phyloP scores from a whole-genome alignment of 2,329 filamentous ascomycete species.

The Aureobasidium melanogenum region DNA sequence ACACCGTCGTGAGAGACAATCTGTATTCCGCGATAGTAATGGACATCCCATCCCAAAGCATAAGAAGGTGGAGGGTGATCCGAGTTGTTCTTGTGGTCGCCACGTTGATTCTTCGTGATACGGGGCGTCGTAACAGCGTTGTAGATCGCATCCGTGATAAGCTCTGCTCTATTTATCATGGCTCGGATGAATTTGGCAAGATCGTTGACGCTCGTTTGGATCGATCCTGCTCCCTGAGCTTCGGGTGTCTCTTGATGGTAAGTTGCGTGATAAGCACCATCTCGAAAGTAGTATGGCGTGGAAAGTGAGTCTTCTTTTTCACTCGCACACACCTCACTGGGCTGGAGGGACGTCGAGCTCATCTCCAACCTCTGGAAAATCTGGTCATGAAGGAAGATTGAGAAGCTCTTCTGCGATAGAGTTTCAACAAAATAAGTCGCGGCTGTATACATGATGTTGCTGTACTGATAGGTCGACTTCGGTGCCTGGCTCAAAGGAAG shows the following conservation, averaged over 20 bases:
- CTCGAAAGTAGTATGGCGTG: slow-evolving; percentile 35
- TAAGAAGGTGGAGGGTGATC: neutral
- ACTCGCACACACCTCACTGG: slow-evolving; percentile 15
- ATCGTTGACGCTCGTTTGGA: slow-evolving; percentile 29
- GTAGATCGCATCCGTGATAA: slow-evolving; percentile 18
- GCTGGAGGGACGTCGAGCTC: slow-evolving; percentile 33
- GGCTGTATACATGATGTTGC: slow-evolving; percentile 43
- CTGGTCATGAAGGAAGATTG: slow-evolving; percentile 31
- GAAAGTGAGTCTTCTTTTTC: slow-evolving; percentile 29
- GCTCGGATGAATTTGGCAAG: slow-evolving; percentile 24
- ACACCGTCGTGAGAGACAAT: slow-evolving; percentile 24
- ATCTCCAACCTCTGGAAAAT: slow-evolving; percentile 42
- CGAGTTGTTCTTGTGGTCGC: slow-evolving; percentile 15
- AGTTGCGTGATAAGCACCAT: slow-evolving; percentile 20
- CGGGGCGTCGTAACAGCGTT: slow-evolving; percentile 17
- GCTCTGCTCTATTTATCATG: slow-evolving; percentile 22
- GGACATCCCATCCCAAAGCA: slow-evolving; percentile 20
- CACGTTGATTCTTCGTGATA: slow-evolving; percentile 14
- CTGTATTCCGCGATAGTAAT: slow-evolving; percentile 23
- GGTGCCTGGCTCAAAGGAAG: slow-evolving; percentile 38
- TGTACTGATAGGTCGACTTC: slow-evolving; percentile 40
- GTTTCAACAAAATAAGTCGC: slow-evolving; percentile 40
- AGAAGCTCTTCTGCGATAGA: slow-evolving; percentile 31
- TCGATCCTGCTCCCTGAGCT: slow-evolving; percentile 36
- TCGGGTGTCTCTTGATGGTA: slow-evolving; percentile 22